Evolutionary conservation across 805 yeast genomes (phyloP).

Genomic region (Candida multigemmis): DNA sequence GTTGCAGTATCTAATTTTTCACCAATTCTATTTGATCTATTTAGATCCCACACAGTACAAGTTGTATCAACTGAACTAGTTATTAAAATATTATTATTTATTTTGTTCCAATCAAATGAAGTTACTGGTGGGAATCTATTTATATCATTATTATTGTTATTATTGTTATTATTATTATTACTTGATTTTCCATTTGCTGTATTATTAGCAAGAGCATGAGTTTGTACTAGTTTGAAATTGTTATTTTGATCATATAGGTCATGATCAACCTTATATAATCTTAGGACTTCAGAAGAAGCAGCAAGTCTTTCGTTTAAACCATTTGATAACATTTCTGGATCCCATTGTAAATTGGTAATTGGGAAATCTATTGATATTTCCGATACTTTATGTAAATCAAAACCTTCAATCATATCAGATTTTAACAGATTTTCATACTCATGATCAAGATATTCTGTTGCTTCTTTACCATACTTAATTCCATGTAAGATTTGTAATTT

Average conservation of each 20-base stretch:
- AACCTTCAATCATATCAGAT: conserved; percentile 13
- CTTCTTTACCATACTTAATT: conserved; percentile 14
- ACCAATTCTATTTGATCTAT: conserved; percentile 11
- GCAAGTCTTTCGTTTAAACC: conserved; percentile 39
- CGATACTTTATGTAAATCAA: conserved; percentile 37
- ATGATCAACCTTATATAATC: conserved; percentile 51
- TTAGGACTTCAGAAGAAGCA: conserved; percentile 62
- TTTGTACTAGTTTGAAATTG: conserved; percentile 26
- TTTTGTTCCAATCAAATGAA: conserved; percentile 84
- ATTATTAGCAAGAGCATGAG: conserved; percentile 32
- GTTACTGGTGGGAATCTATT: conserved; percentile 79
- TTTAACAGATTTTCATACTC: conserved; percentile 5
- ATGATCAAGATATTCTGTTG: conserved; percentile 10
- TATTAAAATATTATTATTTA: conserved; percentile 61
- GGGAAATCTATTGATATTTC: conserved; percentile 58
- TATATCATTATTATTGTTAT: conserved; percentile 20
- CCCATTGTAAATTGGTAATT: conserved; percentile 68
- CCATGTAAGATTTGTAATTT: conserved; percentile 44
- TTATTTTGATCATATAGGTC: conserved; percentile 32
- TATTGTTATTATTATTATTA: conserved; percentile 3
- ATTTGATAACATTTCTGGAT: conserved; percentile 36
- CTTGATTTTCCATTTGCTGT: conserved; percentile 10
- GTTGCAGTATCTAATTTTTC: conserved; percentile 36
- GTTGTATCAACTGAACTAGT: conserved; percentile 93
- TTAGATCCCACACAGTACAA: conserved; percentile 91